A percentile compares a stretch with the other conserved stretches of the same genome.
phyloP scores from a whole-genome alignment of 192 early-diverging fungal genomes.

The Entomortierella lignicola region DNA sequence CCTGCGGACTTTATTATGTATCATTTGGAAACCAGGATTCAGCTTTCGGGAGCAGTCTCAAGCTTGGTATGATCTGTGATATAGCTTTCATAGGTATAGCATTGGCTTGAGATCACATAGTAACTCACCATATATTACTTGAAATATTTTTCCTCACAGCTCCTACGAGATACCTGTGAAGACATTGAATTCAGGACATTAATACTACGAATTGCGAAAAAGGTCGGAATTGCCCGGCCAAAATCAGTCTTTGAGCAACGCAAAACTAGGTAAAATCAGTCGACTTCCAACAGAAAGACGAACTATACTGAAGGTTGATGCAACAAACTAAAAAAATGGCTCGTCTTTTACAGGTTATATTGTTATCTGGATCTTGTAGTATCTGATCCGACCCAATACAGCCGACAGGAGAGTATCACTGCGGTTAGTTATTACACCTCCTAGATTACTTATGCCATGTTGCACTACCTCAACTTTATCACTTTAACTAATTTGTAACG shows the following conservation, averaged over 20 bases:
- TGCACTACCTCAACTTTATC: too few species aligned
- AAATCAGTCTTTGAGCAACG: constrained; percentile 9
- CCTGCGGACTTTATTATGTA: constrained; percentile 40
- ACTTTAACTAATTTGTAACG: not conserved
- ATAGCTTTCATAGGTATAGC: not conserved
- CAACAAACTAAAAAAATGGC: too few species aligned
- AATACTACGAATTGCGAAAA: constrained; percentile 14
- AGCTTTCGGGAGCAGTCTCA: constrained; percentile 6
- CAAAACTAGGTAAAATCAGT: constrained; percentile 24
- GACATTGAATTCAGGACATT: constrained; percentile 39
- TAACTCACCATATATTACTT: not conserved
- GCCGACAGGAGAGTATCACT: constrained; percentile 1
- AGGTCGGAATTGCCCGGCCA: not conserved
- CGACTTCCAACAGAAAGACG: too few species aligned
- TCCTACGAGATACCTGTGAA: constrained; percentile 11
- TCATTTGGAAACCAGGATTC: constrained; percentile 22
- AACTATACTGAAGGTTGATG: too few species aligned
- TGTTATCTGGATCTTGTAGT: constrained; percentile 20
- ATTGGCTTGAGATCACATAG: not conserved
- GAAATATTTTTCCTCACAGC: constrained; percentile 2
- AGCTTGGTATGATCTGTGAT: constrained; percentile 8
- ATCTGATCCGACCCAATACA: constrained; percentile 16
- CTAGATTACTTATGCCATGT: too few species aligned
- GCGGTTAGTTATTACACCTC: not conserved
- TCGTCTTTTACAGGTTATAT: not conserved